Conservation (phyloP, 1,284 basidiomycete species). For the Ustilago bromivora region DNA sequence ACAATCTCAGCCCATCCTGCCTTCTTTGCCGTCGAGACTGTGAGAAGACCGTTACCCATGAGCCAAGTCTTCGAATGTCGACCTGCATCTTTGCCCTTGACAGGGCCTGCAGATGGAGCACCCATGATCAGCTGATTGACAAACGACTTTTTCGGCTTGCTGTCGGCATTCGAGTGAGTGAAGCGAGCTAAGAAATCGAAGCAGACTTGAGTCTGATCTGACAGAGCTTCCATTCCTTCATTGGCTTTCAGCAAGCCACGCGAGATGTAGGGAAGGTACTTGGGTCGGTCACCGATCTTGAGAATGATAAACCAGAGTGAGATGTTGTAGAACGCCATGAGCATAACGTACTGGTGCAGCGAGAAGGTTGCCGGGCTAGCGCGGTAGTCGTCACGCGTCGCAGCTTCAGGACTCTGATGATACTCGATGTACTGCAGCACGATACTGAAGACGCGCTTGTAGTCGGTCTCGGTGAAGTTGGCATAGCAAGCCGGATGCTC, state of each 20-base stretch:
- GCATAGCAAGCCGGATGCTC: slow-evolving; percentile 83
- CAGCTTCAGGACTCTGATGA: slow-evolving; percentile 64
- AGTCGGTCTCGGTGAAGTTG: slow-evolving; percentile 93
- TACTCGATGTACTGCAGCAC: slow-evolving; percentile 94
- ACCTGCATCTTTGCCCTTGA: slow-evolving; percentile 60
- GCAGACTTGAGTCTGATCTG: slow-evolving; percentile 93
- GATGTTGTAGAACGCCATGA: slow-evolving; percentile 91
- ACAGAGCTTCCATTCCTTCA: slow-evolving; percentile 79
- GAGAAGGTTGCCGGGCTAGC: slow-evolving; percentile 76
- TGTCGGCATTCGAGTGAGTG: slow-evolving; percentile 92
- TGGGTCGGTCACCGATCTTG: slow-evolving; percentile 83
- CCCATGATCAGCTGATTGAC: slow-evolving; percentile 77
- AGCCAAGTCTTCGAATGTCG: slow-evolving; percentile 81
- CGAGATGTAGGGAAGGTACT: slow-evolving; percentile 87
- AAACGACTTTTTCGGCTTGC: slow-evolving; percentile 84
- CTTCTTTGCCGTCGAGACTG: slow-evolving; percentile 80
- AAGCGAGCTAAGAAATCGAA: slow-evolving; percentile 98
- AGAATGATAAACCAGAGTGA: slow-evolving; percentile 96
- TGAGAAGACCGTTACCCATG: slow-evolving; percentile 86
- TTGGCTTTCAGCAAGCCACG: slow-evolving; percentile 89
- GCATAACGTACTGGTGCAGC: slow-evolving; percentile 92
- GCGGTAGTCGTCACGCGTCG: slow-evolving; percentile 61
- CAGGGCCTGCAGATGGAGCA: slow-evolving; percentile 54
- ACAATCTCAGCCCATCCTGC: slow-evolving; percentile 91
- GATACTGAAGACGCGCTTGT: slow-evolving; percentile 93